A percentile compares a stretch with the other conserved stretches of the same genome.
Evolutionary conservation across 768 basidiomycete genomes (phyloP).

Genomic region (Termitomyces sp.): DNA sequence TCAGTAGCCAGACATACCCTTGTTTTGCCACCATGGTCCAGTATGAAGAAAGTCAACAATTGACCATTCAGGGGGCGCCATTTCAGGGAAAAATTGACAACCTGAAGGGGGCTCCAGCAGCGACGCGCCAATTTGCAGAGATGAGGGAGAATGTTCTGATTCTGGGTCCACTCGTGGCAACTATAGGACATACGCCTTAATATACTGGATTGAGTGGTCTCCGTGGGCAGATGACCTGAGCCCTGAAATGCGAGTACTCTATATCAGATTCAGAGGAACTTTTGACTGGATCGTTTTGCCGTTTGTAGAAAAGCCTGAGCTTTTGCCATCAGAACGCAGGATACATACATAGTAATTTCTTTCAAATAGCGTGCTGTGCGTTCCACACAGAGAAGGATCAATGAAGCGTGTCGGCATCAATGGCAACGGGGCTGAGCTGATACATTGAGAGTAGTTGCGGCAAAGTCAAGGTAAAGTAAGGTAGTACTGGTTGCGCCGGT

Average conservation of each 20-base stretch:
- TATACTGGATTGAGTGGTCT: conserved; percentile 1
- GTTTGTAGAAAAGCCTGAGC: neutral
- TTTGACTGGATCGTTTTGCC: conserved; percentile 8
- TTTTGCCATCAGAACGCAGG: neutral
- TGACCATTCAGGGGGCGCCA: conserved; percentile 45
- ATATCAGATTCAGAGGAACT: conserved; percentile 5
- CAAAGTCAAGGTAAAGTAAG: neutral
- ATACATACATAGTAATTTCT: too few relatives aligned
- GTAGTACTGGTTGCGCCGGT: too few relatives aligned
- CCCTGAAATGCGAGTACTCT: neutral
- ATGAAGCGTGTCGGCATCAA: neutral
- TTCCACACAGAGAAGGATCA: neutral
- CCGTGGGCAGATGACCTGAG: conserved; percentile 10
- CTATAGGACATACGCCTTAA: neutral
- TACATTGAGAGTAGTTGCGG: neutral
- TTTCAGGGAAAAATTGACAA: conserved; percentile 12
- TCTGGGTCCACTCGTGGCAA: conserved; percentile 2
- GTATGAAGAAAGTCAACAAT: conserved; percentile 57
- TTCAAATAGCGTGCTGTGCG: neutral
- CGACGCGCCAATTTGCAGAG: neutral
- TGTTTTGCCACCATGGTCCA: conserved; percentile 61
- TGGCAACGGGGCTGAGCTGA: neutral
- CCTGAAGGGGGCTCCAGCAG: neutral
- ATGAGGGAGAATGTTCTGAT: neutral
- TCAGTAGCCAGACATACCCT: conserved; percentile 33